These are phyloP conservation scores for Wallacemonas sp. DNA, from an alignment of 208 protist species.

Conservation along the genomic window DNA sequence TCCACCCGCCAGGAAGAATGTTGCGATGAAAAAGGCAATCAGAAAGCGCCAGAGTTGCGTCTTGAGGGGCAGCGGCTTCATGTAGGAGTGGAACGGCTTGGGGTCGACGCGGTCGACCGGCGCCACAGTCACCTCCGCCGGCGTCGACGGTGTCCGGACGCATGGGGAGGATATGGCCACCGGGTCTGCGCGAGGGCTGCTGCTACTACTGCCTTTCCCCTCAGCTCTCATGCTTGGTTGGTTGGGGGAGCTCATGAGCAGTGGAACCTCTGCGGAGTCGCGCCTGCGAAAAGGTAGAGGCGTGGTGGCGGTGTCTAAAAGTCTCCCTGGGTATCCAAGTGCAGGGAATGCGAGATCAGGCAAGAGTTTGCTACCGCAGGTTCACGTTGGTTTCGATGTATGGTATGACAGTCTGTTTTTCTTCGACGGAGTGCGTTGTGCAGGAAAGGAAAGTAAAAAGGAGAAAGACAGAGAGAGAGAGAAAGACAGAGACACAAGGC, in stretches of 20 bases:
- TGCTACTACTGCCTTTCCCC: too few species aligned
- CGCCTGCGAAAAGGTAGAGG: background rate
- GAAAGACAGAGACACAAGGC: background rate
- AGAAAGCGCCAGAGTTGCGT: constrained; percentile 75
- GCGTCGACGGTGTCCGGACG: too few species aligned
- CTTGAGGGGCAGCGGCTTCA: constrained; percentile 52
- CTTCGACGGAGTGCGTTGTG: too few species aligned
- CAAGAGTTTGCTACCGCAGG: too few species aligned
- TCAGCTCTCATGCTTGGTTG: background rate
- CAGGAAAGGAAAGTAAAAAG: background rate
- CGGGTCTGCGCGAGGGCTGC: too few species aligned
- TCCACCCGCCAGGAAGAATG: constrained; percentile 54
- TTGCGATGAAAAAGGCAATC: constrained; percentile 48
- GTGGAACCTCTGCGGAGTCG: background rate
- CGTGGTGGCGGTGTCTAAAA: too few species aligned
- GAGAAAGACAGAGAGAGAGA: background rate
- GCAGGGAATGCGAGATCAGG: too few species aligned
- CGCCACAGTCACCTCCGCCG: background rate
- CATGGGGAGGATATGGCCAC: too few species aligned
- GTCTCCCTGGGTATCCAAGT: too few species aligned
- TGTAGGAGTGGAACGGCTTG: constrained; percentile 35
- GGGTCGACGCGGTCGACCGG: constrained; percentile 7
- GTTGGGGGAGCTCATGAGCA: constrained; percentile 4
- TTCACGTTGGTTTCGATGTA: too few species aligned
- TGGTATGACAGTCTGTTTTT: too few species aligned